These are phyloP conservation scores for Podospora pseudoanserina DNA, from an alignment of 495 filamentous ascomycete species.

Conservation along the genomic window DNA sequence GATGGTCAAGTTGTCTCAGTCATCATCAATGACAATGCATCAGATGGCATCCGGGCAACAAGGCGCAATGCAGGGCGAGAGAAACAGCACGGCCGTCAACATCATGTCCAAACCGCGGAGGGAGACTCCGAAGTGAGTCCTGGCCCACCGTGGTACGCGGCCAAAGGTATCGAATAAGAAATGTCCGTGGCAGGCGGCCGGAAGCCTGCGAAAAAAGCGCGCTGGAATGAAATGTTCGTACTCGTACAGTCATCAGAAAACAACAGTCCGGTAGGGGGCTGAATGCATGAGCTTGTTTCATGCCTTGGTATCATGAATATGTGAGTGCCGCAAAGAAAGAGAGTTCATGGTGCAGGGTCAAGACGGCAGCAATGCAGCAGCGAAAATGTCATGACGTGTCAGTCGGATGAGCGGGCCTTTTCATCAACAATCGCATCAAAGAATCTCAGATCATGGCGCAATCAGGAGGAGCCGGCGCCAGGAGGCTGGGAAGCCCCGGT, in stretches of 20 bases:
- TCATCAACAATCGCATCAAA: conserved; percentile 32
- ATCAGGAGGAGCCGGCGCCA: conserved; percentile 26
- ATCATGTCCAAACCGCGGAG: neutral
- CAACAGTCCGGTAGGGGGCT: conserved; percentile 4
- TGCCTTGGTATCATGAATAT: conserved; percentile 19
- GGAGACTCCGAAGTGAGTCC: neutral
- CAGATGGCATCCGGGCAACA: neutral
- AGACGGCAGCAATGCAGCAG: conserved; percentile 17
- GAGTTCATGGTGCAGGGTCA: conserved; percentile 20
- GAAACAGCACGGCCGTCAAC: neutral
- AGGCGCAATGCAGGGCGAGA: neutral
- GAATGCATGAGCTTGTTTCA: conserved; percentile 5
- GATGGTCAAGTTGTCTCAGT: neutral
- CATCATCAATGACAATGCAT: neutral
- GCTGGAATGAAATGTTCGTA: conserved; percentile 5
- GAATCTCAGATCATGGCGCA: conserved; percentile 21
- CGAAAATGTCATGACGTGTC: conserved; percentile 27
- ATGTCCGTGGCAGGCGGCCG: conserved; percentile 14
- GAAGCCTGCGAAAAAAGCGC: conserved; percentile 1
- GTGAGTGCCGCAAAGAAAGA: conserved; percentile 3
- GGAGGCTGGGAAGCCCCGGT: conserved; percentile 27
- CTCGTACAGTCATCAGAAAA: conserved; percentile 25
- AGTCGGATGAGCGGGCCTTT: conserved; percentile 23
- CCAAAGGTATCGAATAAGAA: neutral
- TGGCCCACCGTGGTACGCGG: neutral